Evolutionary conservation across 2,329 filamentous ascomycete genomes (phyloP).

Genomic region (Phyllosticta capitalensis): DNA sequence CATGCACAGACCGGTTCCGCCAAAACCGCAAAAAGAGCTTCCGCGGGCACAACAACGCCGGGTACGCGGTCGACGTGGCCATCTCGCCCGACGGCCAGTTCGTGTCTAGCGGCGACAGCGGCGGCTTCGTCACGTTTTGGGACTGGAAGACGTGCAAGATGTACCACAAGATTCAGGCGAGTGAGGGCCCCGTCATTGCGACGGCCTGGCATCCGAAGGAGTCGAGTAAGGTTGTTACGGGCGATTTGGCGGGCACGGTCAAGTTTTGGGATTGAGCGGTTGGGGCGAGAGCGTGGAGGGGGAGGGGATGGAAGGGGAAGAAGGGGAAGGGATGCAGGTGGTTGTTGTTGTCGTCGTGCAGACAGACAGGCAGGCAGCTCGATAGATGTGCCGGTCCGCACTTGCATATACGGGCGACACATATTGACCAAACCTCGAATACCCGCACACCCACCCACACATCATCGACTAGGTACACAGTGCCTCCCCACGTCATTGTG

Average conservation of each 20-base stretch:
- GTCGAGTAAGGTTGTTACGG: conserved; percentile 85
- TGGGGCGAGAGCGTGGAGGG: too few relatives aligned
- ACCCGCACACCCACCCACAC: too few relatives aligned
- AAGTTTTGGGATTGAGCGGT: conserved; percentile 74
- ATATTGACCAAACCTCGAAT: too few relatives aligned
- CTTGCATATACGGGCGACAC: too few relatives aligned
- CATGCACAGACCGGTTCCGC: conserved; percentile 87
- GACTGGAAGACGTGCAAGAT: conserved; percentile 99
- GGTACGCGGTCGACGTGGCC: conserved; percentile 81
- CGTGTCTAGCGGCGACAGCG: conserved; percentile 75
- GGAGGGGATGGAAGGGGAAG: neutral
- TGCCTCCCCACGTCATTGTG: too few relatives aligned
- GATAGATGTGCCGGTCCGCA: too few relatives aligned
- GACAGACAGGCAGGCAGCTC: too few relatives aligned
- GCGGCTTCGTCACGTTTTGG: conserved; percentile 90
- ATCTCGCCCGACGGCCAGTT: conserved; percentile 90
- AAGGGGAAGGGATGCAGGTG: neutral
- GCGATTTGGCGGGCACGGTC: conserved; percentile 78
- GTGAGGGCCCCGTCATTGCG: conserved; percentile 73
- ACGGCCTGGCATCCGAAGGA: conserved; percentile 97
- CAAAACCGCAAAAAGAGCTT: conserved; percentile 97
- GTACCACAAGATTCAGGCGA: conserved; percentile 90
- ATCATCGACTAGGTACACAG: too few relatives aligned
- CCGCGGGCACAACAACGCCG: conserved; percentile 90
- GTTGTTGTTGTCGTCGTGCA: too few relatives aligned